Percentiles rank a stretch among this genome's conserved stretches.
phyloP scores from a whole-genome alignment of 306 rosid species.

The Inga laurina region DNA sequence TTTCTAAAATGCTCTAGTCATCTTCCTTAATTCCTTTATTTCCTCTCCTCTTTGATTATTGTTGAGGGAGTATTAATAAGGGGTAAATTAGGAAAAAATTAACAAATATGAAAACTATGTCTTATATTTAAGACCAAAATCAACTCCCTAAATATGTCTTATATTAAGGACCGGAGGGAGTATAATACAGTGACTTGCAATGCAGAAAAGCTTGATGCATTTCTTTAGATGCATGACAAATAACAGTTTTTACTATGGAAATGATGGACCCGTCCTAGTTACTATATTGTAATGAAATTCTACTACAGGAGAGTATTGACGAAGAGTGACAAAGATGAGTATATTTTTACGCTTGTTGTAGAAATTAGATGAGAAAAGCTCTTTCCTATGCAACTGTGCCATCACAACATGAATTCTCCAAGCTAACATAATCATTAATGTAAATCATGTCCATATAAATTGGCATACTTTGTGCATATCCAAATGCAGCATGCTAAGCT shows the following conservation, averaged over 20 bases:
- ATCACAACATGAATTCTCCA: background rate
- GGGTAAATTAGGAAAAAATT: too few relatives aligned
- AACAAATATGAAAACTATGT: too few relatives aligned
- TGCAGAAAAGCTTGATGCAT: background rate
- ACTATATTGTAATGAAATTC: background rate
- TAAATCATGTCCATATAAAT: background rate
- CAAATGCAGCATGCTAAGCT: background rate
- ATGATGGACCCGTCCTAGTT: background rate
- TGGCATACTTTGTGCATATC: background rate
- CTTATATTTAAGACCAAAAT: too few relatives aligned
- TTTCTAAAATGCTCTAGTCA: too few relatives aligned
- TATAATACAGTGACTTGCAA: background rate
- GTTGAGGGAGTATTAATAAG: too few relatives aligned
- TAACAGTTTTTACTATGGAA: conserved; percentile 7
- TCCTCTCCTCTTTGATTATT: too few relatives aligned
- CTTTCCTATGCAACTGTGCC: background rate
- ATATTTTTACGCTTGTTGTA: background rate
- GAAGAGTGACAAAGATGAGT: background rate
- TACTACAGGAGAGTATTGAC: background rate
- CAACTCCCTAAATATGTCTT: too few relatives aligned
- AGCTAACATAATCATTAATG: background rate
- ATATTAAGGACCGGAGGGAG: too few relatives aligned
- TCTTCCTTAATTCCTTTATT: too few relatives aligned
- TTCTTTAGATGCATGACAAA: conserved; percentile 2
- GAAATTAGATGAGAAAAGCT: background rate